Evolutionary conservation across 352 stramenopile species (phyloP).

Genomic region (Halophytophthora polymorphica): DNA sequence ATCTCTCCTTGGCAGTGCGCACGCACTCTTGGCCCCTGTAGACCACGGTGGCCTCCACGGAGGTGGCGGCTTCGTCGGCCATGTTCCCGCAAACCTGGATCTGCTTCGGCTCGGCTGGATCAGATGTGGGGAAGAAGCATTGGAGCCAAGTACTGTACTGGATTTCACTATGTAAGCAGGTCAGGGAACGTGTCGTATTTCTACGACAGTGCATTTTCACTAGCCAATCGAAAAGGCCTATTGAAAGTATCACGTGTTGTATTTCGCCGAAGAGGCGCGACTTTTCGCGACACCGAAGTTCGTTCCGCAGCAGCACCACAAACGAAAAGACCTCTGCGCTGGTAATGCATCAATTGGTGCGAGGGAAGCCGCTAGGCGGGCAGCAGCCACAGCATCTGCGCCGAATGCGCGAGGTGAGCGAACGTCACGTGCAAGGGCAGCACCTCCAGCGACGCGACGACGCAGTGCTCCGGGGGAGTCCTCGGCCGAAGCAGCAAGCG

Average conservation of each 20-base stretch:
- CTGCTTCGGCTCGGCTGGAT: too few species aligned
- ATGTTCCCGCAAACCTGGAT: conserved; percentile 2
- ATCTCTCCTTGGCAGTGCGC: not conserved
- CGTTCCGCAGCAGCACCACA: conserved; percentile 7
- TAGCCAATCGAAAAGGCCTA: not conserved
- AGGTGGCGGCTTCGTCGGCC: conserved; percentile 13
- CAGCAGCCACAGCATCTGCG: conserved; percentile 52
- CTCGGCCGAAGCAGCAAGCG: not conserved
- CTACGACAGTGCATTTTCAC: too few species aligned
- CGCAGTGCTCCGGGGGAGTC: not conserved
- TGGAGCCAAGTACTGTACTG: too few species aligned
- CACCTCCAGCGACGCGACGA: conserved; percentile 22
- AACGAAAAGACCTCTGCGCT: not conserved
- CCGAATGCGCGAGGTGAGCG: conserved; percentile 32
- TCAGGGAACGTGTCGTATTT: too few species aligned
- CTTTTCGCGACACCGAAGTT: conserved; percentile 19
- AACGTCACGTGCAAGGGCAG: conserved; percentile 29
- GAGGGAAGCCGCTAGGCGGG: conserved; percentile 29
- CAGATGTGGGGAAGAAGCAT: too few species aligned
- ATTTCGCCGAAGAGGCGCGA: conserved; percentile 18
- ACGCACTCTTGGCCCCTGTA: conserved; percentile 60
- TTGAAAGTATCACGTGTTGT: conserved; percentile 4
- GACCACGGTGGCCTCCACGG: conserved; percentile 49
- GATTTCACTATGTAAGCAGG: too few species aligned
- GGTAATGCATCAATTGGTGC: conserved; percentile 24